These are phyloP conservation scores for Cladophialophora chaetospira DNA, from an alignment of 2,329 filamentous ascomycete species.

Conservation along the genomic window DNA sequence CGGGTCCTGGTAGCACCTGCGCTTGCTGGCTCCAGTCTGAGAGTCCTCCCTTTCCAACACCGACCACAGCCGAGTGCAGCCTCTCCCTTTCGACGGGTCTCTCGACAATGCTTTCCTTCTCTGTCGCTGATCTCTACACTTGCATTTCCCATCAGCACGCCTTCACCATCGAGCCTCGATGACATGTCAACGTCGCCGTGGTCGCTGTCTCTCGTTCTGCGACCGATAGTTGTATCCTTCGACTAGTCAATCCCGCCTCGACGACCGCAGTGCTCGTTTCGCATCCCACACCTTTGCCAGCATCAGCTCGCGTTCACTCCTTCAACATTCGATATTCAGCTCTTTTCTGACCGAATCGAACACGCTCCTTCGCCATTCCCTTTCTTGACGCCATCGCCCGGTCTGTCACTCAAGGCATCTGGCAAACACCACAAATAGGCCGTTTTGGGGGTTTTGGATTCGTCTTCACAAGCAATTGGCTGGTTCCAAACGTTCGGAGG, in stretches of 20 bases:
- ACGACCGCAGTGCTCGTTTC: conserved; percentile 15
- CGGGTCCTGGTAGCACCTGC: conserved; percentile 14
- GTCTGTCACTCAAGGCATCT: no score
- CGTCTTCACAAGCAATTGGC: conserved; percentile 27
- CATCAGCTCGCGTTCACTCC: conserved; percentile 31
- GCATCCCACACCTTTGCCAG: conserved; percentile 28
- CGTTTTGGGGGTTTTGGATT: conserved; percentile 15
- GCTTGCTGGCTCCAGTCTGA: conserved; percentile 11
- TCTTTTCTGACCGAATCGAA: conserved; percentile 17
- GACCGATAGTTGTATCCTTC: conserved; percentile 32
- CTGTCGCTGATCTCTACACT: conserved; percentile 5
- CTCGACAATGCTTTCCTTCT: conserved; percentile 19
- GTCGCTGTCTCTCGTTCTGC: conserved; percentile 34
- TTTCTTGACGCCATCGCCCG: conserved; percentile 8
- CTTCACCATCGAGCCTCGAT: conserved; percentile 32
- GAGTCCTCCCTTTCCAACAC: conserved; percentile 15
- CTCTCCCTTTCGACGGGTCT: conserved; percentile 13
- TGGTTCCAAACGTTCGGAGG: conserved; percentile 26
- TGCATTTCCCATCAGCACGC: conserved; percentile 11
- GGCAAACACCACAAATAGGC: no score
- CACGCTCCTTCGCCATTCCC: conserved; percentile 18
- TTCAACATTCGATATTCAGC: conserved; percentile 19
- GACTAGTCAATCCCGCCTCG: conserved; percentile 25
- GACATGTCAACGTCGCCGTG: conserved; percentile 35
- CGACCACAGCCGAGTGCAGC: conserved; percentile 4